Conservation (phyloP, 495 filamentous ascomycete genomes). For the Penicillium lagena region DNA sequence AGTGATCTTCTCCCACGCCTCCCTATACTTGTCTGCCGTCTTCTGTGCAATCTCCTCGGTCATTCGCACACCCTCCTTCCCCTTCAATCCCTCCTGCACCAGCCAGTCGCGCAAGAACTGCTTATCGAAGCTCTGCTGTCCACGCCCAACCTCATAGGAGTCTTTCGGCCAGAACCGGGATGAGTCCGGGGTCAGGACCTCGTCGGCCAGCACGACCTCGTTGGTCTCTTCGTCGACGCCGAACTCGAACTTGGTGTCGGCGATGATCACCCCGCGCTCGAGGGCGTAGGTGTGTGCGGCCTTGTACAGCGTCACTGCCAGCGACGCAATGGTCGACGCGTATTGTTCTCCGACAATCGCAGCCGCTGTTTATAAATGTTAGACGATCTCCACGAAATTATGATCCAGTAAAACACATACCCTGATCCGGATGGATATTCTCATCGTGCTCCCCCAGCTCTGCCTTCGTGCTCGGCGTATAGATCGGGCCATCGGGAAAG, state of each 20-base stretch:
- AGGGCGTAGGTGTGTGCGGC: slow-evolving; percentile 67
- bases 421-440: slow-evolving; percentile 75
- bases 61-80: slow-evolving; percentile 62
- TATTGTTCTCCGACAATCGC: slow-evolving; percentile 67
- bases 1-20: slow-evolving; percentile 67
- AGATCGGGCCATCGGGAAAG: slow-evolving; percentile 67
- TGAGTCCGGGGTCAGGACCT: slow-evolving; percentile 83
- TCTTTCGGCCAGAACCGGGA: slow-evolving; percentile 84
- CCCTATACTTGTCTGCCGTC: slow-evolving; percentile 59
- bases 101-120: slow-evolving; percentile 89
- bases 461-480: slow-evolving; percentile 89
- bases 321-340: slow-evolving; percentile 65
- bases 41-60: slow-evolving; percentile 55
- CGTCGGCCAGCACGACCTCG: slow-evolving; percentile 81
- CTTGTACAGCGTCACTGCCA: slow-evolving; percentile 69
- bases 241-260: slow-evolving; percentile 84
- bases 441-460: slow-evolving; percentile 78
- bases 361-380: slow-evolving; percentile 34
- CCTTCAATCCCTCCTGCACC: slow-evolving; percentile 60
- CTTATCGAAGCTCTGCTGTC: slow-evolving; percentile 87
- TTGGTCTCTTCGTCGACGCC: slow-evolving; percentile 66
- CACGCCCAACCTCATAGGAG: slow-evolving; percentile 62
- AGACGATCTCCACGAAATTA: slow-evolving; percentile 4
- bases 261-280: slow-evolving; percentile 81
- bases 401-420: slow-evolving; percentile 18